phyloP scores from a whole-genome alignment of 1,139 yeast species.

The Sugiyamaella novakii region DNA sequence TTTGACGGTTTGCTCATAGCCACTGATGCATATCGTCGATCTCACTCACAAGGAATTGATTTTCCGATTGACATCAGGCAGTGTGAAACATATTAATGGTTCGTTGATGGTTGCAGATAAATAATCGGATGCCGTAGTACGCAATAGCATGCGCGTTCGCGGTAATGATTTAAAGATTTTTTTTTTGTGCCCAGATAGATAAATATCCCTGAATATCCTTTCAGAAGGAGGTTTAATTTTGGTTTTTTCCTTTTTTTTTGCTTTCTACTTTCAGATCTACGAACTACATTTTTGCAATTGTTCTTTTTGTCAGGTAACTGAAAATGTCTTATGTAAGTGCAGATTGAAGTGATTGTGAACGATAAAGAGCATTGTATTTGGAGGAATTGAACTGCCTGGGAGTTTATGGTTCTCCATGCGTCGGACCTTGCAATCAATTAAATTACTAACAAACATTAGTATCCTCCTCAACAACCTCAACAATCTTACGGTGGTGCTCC shows the following conservation, averaged over 20 bases:
- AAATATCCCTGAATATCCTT: constrained; percentile 13
- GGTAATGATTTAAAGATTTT: neutral
- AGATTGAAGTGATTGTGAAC: constrained; percentile 1
- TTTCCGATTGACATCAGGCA: no score
- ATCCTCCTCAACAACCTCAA: constrained; percentile 37
- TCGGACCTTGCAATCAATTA: no score
- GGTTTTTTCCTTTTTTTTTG: constrained; percentile 2
- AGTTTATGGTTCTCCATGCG: no score
- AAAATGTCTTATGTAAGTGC: constrained; percentile 31
- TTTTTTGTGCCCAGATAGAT: constrained; percentile 8
- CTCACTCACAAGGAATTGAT: no score
- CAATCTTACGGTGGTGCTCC: constrained; percentile 33
- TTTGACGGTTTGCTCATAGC: no score
- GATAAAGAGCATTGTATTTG: neutral
- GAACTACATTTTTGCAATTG: neutral
- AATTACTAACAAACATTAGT: constrained; percentile 22
- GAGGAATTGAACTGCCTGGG: neutral
- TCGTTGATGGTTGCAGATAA: no score
- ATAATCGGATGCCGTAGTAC: no score
- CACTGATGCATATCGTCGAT: no score
- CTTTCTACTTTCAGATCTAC: no score
- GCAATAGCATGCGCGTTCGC: no score
- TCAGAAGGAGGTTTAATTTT: neutral
- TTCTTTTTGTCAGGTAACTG: neutral
- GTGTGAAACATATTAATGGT: no score